A percentile compares a stretch with the other conserved stretches of the same genome.
These are phyloP conservation scores for Datisca glomerata DNA, from an alignment of 306 rosid genomes.

Conservation along the genomic window DNA sequence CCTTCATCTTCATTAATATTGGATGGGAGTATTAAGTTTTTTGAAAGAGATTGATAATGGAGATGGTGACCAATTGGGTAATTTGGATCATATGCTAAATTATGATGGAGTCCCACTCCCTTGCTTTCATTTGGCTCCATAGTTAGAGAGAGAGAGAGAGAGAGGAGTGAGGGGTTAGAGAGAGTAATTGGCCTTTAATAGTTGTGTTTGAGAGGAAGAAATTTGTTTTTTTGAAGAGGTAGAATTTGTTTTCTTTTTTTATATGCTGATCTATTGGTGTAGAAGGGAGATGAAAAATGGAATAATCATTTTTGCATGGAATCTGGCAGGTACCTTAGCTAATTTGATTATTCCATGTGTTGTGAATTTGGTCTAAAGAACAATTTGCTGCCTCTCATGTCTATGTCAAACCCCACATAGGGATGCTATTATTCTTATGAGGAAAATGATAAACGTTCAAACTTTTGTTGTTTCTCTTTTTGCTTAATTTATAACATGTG, in stretches of 20 bases:
- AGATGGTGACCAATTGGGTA: neutral
- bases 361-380: neutral
- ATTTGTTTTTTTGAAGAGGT: neutral
- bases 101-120: neutral
- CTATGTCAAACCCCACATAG: slow-evolving; percentile 4
- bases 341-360: too few species aligned
- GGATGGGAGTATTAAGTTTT: neutral
- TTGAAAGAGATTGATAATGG: slow-evolving; percentile 1
- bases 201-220: neutral
- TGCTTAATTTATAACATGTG: too few species aligned
- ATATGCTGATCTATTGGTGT: neutral
- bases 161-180: neutral
- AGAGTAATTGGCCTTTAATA: neutral
- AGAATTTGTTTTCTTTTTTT: neutral
- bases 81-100: neutral
- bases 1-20: slow-evolving; percentile 7
- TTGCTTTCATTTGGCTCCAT: slow-evolving; percentile 17
- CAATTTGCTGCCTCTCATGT: slow-evolving; percentile 13
- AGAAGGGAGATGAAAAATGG: neutral
- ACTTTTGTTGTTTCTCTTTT: neutral
- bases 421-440: slow-evolving; percentile 10
- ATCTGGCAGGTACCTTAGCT: neutral
- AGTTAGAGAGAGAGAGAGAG: slow-evolving; percentile 1
- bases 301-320: neutral
- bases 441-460: neutral